Evolutionary conservation across 805 yeast species (phyloP).

Genomic region (Monosporozyma yasuniensis): DNA sequence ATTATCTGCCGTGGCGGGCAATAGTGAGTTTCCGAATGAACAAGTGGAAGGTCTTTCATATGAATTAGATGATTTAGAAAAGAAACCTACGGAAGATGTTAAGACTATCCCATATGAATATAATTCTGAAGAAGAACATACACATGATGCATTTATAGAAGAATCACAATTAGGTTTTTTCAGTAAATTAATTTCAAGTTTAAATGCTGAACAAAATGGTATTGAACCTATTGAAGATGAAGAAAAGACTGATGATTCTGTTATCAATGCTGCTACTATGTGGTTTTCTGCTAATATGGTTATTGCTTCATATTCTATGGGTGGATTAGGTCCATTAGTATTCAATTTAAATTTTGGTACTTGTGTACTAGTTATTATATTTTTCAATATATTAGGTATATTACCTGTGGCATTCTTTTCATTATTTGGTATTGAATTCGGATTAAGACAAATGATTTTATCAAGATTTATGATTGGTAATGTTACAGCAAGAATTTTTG

Average conservation of each 20-base stretch:
- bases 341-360: slow-evolving; percentile 70
- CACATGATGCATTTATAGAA: slow-evolving; percentile 5
- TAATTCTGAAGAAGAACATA: slow-evolving; percentile 4
- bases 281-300: slow-evolving; percentile 90
- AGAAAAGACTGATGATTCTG: slow-evolving; percentile 59
- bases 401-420: slow-evolving; percentile 78
- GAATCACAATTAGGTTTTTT: slow-evolving; percentile 15
- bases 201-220: slow-evolving; percentile 57
- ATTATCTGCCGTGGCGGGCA: slow-evolving; percentile 5
- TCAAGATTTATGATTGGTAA: slow-evolving; percentile 75
- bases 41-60: not conserved
- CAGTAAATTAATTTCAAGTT: slow-evolving; percentile 17
- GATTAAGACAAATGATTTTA: slow-evolving; percentile 80
- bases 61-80: slow-evolving; percentile 7
- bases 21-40: not conserved
- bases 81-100: slow-evolving; percentile 5
- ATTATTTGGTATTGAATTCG: slow-evolving; percentile 71
- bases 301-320: slow-evolving; percentile 75
- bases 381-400: slow-evolving; percentile 67
- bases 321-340: slow-evolving; percentile 57
- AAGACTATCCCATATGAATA: slow-evolving; percentile 5
- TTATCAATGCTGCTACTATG: slow-evolving; percentile 70
- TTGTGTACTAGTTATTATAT: slow-evolving; percentile 53
- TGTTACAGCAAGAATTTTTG: slow-evolving; percentile 63
- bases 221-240: slow-evolving; percentile 73